Base-by-base conservation (phyloP, 2,329 filamentous ascomycete genomes). In the Coniochaeta sp. region DNA sequence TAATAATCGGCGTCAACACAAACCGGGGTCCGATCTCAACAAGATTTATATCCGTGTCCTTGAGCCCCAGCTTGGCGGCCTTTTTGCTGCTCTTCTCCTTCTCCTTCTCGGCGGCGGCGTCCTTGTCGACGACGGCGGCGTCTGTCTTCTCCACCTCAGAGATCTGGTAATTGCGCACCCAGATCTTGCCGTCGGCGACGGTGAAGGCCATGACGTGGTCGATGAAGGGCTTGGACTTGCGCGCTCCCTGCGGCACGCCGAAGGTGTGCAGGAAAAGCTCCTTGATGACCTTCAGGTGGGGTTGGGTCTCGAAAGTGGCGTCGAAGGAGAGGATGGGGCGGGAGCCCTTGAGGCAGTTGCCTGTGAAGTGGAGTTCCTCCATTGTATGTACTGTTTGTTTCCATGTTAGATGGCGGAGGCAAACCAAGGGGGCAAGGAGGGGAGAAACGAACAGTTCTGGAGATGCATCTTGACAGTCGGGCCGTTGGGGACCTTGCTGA, bases 151-250 rank as follows among this genome's bases (percentile, higher is more conserved):
- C 89, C 0, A 86, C 85, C 69, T 96, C 91, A 60, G 81, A 85
- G 66, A 97, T 87, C 71, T 99, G 91, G 71, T 96, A 99, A 64
- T 92, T 90, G 50, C 94, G 83, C 53, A 96, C 84, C 91, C 92
- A 99, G 63, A 99, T 89, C 74, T 95, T 96, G 63, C 89, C 90
- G 64, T 96, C 92, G 3, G 89, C 89, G 28, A 95, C 75, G 53
- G 87, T 95, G 67, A 99, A 95, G 53, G 85, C 86, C 80, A 97
- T 91, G 57, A 99, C 88, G 61, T 94, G 91, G 67, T 99, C 94
- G 56, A 97, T 79, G 63, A 99, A 99, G 3, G 94, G 94, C 73
- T 99, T 99, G 54, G 89, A 86, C 63, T 95, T 95, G 61, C 89
- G 80, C 22, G 91, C 86, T 20, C 86, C 86, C 62, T 91, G 87